These are phyloP conservation scores for Ilyonectria robusta DNA, from an alignment of 2,329 filamentous ascomycete species.

Conservation along the genomic window DNA sequence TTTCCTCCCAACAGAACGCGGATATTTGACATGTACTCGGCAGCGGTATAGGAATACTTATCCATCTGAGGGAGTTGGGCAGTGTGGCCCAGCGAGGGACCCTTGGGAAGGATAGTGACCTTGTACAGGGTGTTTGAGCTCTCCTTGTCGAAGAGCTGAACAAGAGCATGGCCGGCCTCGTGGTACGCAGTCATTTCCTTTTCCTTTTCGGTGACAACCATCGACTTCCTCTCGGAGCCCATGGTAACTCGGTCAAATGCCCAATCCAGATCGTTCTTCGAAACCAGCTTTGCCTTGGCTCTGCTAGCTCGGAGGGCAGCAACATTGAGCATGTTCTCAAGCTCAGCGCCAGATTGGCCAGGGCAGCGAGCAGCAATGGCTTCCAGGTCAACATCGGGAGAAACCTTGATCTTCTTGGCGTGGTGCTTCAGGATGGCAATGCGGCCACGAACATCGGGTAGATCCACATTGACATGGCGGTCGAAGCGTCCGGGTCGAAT, in stretches of 20 bases:
- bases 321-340: conserved; percentile 97
- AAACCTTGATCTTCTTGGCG: conserved; percentile 89
- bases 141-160: conserved; percentile 83
- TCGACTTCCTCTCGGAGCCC: conserved; percentile 92
- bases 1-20: conserved; percentile 89
- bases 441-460: conserved; percentile 94
- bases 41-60: conserved; percentile 89
- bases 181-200: conserved; percentile 97
- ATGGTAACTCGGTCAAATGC: conserved; percentile 98
- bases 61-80: conserved; percentile 92
- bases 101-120: conserved; percentile 95
- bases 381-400: conserved; percentile 84
- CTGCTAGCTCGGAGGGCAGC: conserved; percentile 96
- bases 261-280: conserved; percentile 90
- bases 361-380: conserved; percentile 89
- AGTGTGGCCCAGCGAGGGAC: conserved; percentile 88
- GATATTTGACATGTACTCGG: conserved; percentile 85
- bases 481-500: conserved; percentile 97
- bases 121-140: conserved; percentile 89
- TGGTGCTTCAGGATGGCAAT: conserved; percentile 95
- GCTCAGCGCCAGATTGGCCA: conserved; percentile 93
- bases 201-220: conserved; percentile 92
- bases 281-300: conserved; percentile 81
- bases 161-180: conserved; percentile 94
- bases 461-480: conserved; percentile 87